These are phyloP conservation scores for Alternaria triticimaculans DNA, from an alignment of 2,329 filamentous ascomycete genomes.

Conservation along the genomic window DNA sequence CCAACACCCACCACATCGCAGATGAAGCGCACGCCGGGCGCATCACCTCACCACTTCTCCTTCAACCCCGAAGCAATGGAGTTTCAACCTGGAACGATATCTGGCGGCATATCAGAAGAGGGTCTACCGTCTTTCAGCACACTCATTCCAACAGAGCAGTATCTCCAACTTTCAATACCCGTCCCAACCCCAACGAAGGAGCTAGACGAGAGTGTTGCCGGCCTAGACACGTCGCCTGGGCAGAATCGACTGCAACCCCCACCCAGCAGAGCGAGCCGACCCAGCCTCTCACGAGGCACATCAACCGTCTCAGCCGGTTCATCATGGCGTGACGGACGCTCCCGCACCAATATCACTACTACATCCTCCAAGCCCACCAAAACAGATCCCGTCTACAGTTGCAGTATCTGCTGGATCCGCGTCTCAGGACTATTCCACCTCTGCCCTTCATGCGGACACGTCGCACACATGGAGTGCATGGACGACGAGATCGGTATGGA, in stretches of 20 bases:
- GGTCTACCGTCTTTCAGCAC: slow-evolving; percentile 20
- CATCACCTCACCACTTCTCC: slow-evolving; percentile 39
- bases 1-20: slow-evolving; percentile 20
- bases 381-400: slow-evolving; percentile 37
- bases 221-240: slow-evolving; percentile 22
- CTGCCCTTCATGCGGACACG: slow-evolving; percentile 46
- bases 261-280: slow-evolving; percentile 16
- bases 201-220: slow-evolving; percentile 25
- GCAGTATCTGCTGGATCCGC: slow-evolving; percentile 49
- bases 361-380: slow-evolving; percentile 18
- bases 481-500: slow-evolving; percentile 30
- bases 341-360: slow-evolving; percentile 12
- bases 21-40: slow-evolving; percentile 31
- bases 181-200: slow-evolving; percentile 25
- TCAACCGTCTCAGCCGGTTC: slow-evolving; percentile 38
- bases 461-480: slow-evolving; percentile 49
- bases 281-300: slow-evolving; percentile 35
- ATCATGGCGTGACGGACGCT: slow-evolving; percentile 18
- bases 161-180: slow-evolving; percentile 41
- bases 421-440: slow-evolving; percentile 45
- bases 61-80: slow-evolving; percentile 48
- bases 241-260: slow-evolving; percentile 27
- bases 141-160: slow-evolving; percentile 33
- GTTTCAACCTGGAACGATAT: slow-evolving; percentile 35
- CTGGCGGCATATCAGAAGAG: slow-evolving; percentile 24